Conservation (phyloP, 805 yeast species). For the Scheffersomyces lignosus region DNA sequence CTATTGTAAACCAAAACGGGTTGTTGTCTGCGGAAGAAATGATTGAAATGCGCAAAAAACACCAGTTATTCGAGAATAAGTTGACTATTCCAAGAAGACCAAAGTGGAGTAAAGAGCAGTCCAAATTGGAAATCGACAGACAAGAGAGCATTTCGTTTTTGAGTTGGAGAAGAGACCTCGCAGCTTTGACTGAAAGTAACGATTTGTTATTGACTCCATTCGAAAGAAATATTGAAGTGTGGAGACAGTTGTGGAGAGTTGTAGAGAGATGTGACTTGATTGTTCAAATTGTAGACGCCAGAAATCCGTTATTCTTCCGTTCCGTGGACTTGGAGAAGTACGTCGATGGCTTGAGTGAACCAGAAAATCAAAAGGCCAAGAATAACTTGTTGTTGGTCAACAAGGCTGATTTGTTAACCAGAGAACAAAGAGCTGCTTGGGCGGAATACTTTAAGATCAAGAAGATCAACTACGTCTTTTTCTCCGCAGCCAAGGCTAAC, state of each 20-base stretch:
- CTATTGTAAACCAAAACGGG: slow-evolving; percentile 39
- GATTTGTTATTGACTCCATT: slow-evolving; percentile 92
- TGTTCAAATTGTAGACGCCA: slow-evolving; percentile 96
- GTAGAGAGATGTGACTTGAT: slow-evolving; percentile 91
- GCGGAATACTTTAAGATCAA: slow-evolving; percentile 73
- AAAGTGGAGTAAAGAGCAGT: slow-evolving; percentile 70
- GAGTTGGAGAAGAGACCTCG: slow-evolving; percentile 92
- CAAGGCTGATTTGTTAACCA: slow-evolving; percentile 86
- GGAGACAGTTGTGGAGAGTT: slow-evolving; percentile 99
- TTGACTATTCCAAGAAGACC: slow-evolving; percentile 95
- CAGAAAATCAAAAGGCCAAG: slow-evolving; percentile 51
- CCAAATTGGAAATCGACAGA: slow-evolving; percentile 76
- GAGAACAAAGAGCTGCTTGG: slow-evolving; percentile 80
- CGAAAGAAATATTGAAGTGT: slow-evolving; percentile 94
- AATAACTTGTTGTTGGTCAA: slow-evolving; percentile 82
- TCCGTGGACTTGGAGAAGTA: slow-evolving; percentile 84
- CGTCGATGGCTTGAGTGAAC: slow-evolving; percentile 68
- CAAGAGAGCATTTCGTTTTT: slow-evolving; percentile 88
- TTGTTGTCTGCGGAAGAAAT: slow-evolving; percentile 68
- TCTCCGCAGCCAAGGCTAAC: slow-evolving; percentile 87
- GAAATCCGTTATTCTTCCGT: slow-evolving; percentile 89
- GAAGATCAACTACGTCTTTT: slow-evolving; percentile 82
- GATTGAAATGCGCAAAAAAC: slow-evolving; percentile 56
- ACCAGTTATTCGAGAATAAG: slow-evolving; percentile 63
- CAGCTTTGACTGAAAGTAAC: slow-evolving; percentile 77